A percentile compares a stretch with the other conserved stretches of the same genome.
Conservation (phyloP, 2,329 filamentous ascomycete species). For the Monilinia polystroma region DNA sequence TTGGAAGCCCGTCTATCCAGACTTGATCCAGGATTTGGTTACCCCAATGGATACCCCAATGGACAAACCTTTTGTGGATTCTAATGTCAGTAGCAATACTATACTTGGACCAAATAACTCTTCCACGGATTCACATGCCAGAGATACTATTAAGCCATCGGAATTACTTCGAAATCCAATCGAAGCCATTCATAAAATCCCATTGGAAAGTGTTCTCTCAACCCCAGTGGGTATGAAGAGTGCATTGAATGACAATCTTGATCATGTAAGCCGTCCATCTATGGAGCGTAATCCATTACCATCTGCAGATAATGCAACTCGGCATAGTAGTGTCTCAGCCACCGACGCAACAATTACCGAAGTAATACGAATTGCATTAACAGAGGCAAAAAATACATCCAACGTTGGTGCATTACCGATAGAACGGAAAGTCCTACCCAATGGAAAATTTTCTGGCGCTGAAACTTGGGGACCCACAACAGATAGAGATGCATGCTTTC, state of each 20-base stretch:
- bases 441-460: slow-evolving; percentile 25
- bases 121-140: slow-evolving; percentile 24
- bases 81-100: slow-evolving; percentile 3
- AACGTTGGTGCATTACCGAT: slow-evolving; percentile 17
- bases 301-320: slow-evolving; percentile 31
- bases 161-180: slow-evolving; percentile 29
- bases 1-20: slow-evolving; percentile 29
- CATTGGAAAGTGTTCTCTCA: slow-evolving; percentile 30
- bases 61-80: slow-evolving; percentile 20
- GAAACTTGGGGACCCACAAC: slow-evolving; percentile 22
- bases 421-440: slow-evolving; percentile 30
- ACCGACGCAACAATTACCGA: slow-evolving; percentile 34
- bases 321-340: slow-evolving; percentile 31
- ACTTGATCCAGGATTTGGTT: slow-evolving; percentile 29
- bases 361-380: slow-evolving; percentile 32
- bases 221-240: slow-evolving; percentile 31
- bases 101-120: slow-evolving; percentile 24
- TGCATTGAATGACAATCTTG: slow-evolving; percentile 20
- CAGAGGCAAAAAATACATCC: slow-evolving; percentile 26
- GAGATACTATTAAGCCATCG: slow-evolving; percentile 33
- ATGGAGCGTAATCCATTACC: slow-evolving; percentile 16
- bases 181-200: slow-evolving; percentile 24
- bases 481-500: slow-evolving; percentile 14
- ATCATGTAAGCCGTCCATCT: slow-evolving; percentile 23
- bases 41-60: slow-evolving; percentile 23